A percentile compares a stretch with the other conserved stretches of the same genome.
These are phyloP conservation scores for Thermoascus crustaceus DNA, from an alignment of 2,329 filamentous ascomycete species.

Conservation along the genomic window DNA sequence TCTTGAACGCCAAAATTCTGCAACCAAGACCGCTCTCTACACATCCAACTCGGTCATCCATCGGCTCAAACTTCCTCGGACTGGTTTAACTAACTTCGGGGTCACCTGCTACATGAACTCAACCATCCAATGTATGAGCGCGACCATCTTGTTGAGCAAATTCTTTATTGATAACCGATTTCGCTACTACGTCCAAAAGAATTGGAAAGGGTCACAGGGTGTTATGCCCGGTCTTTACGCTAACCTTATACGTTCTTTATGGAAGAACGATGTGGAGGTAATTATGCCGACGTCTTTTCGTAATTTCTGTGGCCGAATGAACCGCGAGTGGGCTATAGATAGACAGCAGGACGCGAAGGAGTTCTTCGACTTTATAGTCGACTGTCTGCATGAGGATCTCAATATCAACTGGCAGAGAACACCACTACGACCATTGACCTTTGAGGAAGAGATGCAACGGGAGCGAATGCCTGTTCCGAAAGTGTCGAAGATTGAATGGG, in stretches of 20 bases:
- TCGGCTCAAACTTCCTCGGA: slow-evolving; percentile 48
- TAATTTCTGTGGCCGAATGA: slow-evolving; percentile 57
- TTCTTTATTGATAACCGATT: slow-evolving; percentile 59
- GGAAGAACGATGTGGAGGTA: slow-evolving; percentile 50
- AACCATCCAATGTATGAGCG: slow-evolving; percentile 74
- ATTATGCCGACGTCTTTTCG: slow-evolving; percentile 54
- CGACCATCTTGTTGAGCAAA: slow-evolving; percentile 55
- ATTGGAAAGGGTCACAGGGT: slow-evolving; percentile 59
- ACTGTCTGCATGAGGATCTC: slow-evolving; percentile 77
- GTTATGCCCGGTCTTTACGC: slow-evolving; percentile 55
- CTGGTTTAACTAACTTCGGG: slow-evolving; percentile 71
- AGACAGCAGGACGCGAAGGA: slow-evolving; percentile 88
- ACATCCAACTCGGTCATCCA: slow-evolving; percentile 34
- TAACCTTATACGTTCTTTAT: slow-evolving; percentile 53
- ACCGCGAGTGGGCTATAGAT: slow-evolving; percentile 61
- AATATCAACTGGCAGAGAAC: slow-evolving; percentile 58
- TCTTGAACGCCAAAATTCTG: slow-evolving; percentile 38
- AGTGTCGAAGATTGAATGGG: slow-evolving; percentile 69
- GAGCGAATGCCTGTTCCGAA: slow-evolving; percentile 54
- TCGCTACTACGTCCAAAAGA: slow-evolving; percentile 51
- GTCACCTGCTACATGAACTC: slow-evolving; percentile 90
- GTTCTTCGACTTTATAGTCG: slow-evolving; percentile 74
- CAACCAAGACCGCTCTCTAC: slow-evolving; percentile 37
- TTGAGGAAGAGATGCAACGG: slow-evolving; percentile 52
- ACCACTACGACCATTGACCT: slow-evolving; percentile 51